Evolutionary conservation across 441 rosid genomes (phyloP), one percentile per base, ranked within the genome.

Genomic region (Adansonia rubrostipa): DNA sequence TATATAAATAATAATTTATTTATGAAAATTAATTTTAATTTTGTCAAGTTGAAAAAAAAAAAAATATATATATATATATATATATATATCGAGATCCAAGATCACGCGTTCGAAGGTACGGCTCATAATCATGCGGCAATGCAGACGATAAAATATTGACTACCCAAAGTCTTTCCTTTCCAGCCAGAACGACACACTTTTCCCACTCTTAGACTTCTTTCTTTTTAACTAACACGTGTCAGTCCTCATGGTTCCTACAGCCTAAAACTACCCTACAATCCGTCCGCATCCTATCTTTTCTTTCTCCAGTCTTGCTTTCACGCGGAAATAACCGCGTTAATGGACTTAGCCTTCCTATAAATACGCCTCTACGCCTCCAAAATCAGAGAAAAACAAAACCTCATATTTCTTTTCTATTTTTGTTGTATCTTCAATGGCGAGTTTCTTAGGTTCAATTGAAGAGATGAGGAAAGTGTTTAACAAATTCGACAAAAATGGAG

Each of bases 401-500:
- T 40, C 6, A 24, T 3, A 53, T 11, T 7, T 2, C 0, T 4
- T 11, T 14, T 9, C 0, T 71, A 1, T 28, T 9, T 71, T 10
- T 4, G 0, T n/a, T 33, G 0, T 24, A 9, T 78, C 45, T 48
- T 61, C 65, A 44, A 81, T 84, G 87, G 82, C 84, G 1, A 77
- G 73, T 44, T 28, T 9, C 61, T 76, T 82, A 40, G 91, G 92
- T 1, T 84, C 91, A 15, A 64, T 80, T 82, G 92, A 87, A 24
- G 93, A 93, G 22, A 81, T 89, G 6, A 48, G 75, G 17, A 75
- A 65, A 42, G 89, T 96, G 3, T 96, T 96, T 85, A 81, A 87
- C 71, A 85, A 91, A 11, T 92, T 92, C 79, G 99, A 96, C 84
- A 89, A 88, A 72, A 94, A 96, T 76, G 93, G 95, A 15, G 99